phyloP scores from a whole-genome alignment of 2,329 filamentous ascomycete species.

The Simplicillium sp. region DNA sequence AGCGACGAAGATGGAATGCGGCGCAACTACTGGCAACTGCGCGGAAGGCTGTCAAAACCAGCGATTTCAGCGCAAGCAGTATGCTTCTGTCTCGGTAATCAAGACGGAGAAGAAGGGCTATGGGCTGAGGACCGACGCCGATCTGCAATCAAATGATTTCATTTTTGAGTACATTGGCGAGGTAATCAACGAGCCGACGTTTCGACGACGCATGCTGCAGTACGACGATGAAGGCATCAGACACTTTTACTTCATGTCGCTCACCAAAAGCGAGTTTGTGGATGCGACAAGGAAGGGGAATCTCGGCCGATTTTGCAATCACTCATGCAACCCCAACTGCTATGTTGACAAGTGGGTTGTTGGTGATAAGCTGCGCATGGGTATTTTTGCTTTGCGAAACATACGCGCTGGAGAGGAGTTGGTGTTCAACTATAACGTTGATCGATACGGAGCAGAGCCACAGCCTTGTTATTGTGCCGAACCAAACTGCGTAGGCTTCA shows the following conservation, averaged over 20 bases:
- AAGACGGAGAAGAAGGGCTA: slow-evolving; percentile 98
- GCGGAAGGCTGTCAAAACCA: slow-evolving; percentile 86
- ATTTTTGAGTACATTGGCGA: slow-evolving; percentile 98
- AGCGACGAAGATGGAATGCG: slow-evolving; percentile 94
- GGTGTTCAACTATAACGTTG: slow-evolving; percentile 99
- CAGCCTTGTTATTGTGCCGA: slow-evolving; percentile 97
- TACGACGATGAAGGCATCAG: slow-evolving; percentile 97
- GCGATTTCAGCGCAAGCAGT: slow-evolving; percentile 83
- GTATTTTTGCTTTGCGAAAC: slow-evolving; percentile 83
- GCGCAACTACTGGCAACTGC: slow-evolving; percentile 70
- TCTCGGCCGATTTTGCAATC: slow-evolving; percentile 93
- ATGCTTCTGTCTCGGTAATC: slow-evolving; percentile 87
- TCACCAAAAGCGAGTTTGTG: slow-evolving; percentile 92
- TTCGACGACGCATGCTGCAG: slow-evolving; percentile 80
- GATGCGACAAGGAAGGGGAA: slow-evolving; percentile 97
- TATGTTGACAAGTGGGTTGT: slow-evolving; percentile 99
- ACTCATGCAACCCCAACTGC: slow-evolving; percentile 97
- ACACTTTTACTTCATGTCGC: slow-evolving; percentile 99
- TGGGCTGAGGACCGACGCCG: slow-evolving; percentile 71
- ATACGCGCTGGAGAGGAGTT: slow-evolving; percentile 87
- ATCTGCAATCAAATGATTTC: slow-evolving; percentile 77
- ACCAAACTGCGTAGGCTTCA: slow-evolving; percentile 88
- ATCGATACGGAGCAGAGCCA: slow-evolving; percentile 92
- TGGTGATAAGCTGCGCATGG: slow-evolving; percentile 94
- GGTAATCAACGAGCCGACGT: slow-evolving; percentile 87